Evolutionary conservation across 176 grass and related monocot species (phyloP).

Genomic region (Paspalum notatum): DNA sequence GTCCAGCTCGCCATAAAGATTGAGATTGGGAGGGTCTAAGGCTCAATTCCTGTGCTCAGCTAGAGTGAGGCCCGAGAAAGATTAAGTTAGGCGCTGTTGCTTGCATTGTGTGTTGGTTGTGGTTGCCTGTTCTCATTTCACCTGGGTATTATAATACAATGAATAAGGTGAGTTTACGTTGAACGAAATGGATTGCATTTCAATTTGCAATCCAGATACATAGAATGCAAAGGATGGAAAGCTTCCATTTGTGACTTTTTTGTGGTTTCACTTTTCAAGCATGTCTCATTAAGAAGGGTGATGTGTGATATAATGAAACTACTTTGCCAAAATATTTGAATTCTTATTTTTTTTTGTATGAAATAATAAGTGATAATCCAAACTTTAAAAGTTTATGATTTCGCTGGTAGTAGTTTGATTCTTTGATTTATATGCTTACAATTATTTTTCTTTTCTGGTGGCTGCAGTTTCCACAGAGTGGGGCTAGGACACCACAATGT

Average conservation of each 20-base stretch:
- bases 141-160: too few relatives aligned
- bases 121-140: too few relatives aligned
- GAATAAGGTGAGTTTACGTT: too few relatives aligned
- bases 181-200: too few relatives aligned
- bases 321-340: neutral
- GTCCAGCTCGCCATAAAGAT: neutral
- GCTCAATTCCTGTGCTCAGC: neutral
- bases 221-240: too few relatives aligned
- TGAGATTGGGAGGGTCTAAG: neutral
- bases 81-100: neutral
- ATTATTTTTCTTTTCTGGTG: constrained; percentile 30
- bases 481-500: constrained; percentile 88
- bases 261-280: too few relatives aligned
- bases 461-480: constrained; percentile 75
- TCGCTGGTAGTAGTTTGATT: neutral
- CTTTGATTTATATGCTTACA: constrained; percentile 24
- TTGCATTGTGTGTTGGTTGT: neutral
- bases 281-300: too few relatives aligned
- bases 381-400: neutral
- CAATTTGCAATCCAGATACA: too few relatives aligned
- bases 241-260: too few relatives aligned
- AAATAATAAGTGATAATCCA: neutral
- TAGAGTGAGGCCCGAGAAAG: neutral
- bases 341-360: neutral
- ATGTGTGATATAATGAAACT: too few relatives aligned